Base-by-base conservation (phyloP, 1,284 basidiomycete genomes). In the Ustilago sp. region DNA sequence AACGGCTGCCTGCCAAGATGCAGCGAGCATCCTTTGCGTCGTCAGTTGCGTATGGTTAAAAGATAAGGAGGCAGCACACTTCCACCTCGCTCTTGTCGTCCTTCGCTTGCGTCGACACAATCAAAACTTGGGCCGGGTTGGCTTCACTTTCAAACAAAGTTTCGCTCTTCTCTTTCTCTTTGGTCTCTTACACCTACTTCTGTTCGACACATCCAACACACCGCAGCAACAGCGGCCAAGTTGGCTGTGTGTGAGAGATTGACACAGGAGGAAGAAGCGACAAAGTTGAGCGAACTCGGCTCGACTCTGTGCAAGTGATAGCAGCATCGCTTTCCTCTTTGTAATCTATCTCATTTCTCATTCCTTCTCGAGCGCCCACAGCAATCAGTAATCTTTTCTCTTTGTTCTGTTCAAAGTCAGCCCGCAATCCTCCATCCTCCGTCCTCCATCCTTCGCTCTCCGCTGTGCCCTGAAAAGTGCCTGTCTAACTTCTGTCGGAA, bases 41-140 rank as follows among this genome's bases (percentile, higher is more conserved):
- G 54, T 83, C 88, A 43, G 19, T 48, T 38, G 63, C 55, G 28
- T 71, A 34, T 15, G 36, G 51, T 34, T 53, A 55, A 45, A 56
- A 75, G 77, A 64, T 47, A 57, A 35, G 43, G 63, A 65, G 55
- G 57, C 23, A 50, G 7, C 3, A 7, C 43, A 11, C 38, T 47
- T 32, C 32, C 15, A 36, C 19, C 34, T 31, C 9, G 15, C 34
- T n/a, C 35, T 36, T 50, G 8, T 4, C 19, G 9, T 52, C n/a
- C 13, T 5, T 52, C 51, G 32, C 51, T 54, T 36, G 31, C 52
- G 34, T 19, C 19, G 45, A 48, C 23, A 15, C 23, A 48, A 48
- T 23, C 15, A 8, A 45, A 45, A 19, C 41, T 19, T 45, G 13
- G 23, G 13, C 15, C 41, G 15, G 41, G 3, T 34, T 52, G 8